Evolutionary conservation across 2,329 filamentous ascomycete species (phyloP).

Genomic region (Dryadomyces sulphureus): DNA sequence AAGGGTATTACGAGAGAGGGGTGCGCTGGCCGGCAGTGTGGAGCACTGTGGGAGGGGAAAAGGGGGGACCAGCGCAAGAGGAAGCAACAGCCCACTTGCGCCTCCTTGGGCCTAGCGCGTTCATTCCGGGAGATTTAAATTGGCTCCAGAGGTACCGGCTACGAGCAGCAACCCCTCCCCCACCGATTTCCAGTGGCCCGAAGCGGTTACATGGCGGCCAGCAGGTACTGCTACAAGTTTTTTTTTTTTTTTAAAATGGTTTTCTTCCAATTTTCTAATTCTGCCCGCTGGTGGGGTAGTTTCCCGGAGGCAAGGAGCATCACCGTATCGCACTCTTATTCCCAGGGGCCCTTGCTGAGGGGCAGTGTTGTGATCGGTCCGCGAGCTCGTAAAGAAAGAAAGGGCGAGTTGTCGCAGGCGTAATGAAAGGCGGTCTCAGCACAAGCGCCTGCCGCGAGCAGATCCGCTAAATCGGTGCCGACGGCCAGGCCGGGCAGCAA

Average conservation of each 20-base stretch:
- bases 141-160: slow-evolving; percentile 9
- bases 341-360: background rate
- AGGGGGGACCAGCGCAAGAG: slow-evolving; percentile 1
- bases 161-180: slow-evolving; percentile 1
- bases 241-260: background rate
- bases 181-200: background rate
- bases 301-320: background rate
- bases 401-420: too few species aligned
- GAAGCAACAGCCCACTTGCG: slow-evolving; percentile 6
- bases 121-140: slow-evolving; percentile 12
- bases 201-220: background rate
- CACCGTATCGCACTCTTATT: background rate
- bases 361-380: too few species aligned
- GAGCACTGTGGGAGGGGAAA: slow-evolving; percentile 4
- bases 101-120: slow-evolving; percentile 7
- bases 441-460: too few species aligned
- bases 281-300: too few species aligned
- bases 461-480: too few species aligned
- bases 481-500: background rate
- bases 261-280: too few species aligned
- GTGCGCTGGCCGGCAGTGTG: background rate
- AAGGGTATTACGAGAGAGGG: too few species aligned
- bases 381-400: too few species aligned
- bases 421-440: too few species aligned
- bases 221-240: background rate